These are phyloP conservation scores for Polytrichum commune DNA, from an alignment of 225 moss, liverwort and hornwort species.

Conservation along the genomic window DNA sequence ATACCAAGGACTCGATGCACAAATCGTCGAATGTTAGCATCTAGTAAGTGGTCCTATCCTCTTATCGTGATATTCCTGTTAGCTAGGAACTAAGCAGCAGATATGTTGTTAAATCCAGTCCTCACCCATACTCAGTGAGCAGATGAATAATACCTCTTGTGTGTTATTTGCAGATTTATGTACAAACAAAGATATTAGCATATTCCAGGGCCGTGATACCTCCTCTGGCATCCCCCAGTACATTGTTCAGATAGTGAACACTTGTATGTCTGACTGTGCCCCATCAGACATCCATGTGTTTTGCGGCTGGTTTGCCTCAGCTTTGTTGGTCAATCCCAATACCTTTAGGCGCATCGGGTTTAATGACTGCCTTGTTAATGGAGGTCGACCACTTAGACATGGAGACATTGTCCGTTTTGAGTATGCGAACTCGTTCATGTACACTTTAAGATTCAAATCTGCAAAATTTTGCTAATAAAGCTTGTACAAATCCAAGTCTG, in stretches of 20 bases:
- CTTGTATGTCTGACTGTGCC: slow-evolving; percentile 61
- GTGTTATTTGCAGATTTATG: slow-evolving; percentile 53
- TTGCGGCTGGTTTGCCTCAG: slow-evolving; percentile 61
- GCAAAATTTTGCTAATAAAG: slow-evolving; percentile 47
- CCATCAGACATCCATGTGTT: slow-evolving; percentile 59
- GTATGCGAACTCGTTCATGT: slow-evolving; percentile 63
- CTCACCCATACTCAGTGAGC: slow-evolving; percentile 21
- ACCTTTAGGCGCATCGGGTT: slow-evolving; percentile 46
- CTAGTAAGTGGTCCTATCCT: slow-evolving; percentile 44
- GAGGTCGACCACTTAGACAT: slow-evolving; percentile 44
- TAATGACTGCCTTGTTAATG: slow-evolving; percentile 57
- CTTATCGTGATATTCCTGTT: slow-evolving; percentile 23
- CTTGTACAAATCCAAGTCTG: not conserved
- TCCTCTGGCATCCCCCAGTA: slow-evolving; percentile 58
- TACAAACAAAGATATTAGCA: slow-evolving; percentile 69
- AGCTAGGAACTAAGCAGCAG: slow-evolving; percentile 1
- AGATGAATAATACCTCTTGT: slow-evolving; percentile 43
- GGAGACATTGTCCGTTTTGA: slow-evolving; percentile 54
- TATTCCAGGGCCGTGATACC: slow-evolving; percentile 58
- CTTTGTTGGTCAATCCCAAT: slow-evolving; percentile 52
- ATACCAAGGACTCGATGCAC: slow-evolving; percentile 32
- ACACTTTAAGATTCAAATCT: slow-evolving; percentile 45
- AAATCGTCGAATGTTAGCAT: slow-evolving; percentile 45
- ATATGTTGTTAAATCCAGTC: slow-evolving; percentile 10
- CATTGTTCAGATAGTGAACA: slow-evolving; percentile 64